A percentile compares a stretch with the other conserved stretches of the same genome.
Evolutionary conservation across 2,329 filamentous ascomycete species (phyloP).

Genomic region (Chaetomium globosum): DNA sequence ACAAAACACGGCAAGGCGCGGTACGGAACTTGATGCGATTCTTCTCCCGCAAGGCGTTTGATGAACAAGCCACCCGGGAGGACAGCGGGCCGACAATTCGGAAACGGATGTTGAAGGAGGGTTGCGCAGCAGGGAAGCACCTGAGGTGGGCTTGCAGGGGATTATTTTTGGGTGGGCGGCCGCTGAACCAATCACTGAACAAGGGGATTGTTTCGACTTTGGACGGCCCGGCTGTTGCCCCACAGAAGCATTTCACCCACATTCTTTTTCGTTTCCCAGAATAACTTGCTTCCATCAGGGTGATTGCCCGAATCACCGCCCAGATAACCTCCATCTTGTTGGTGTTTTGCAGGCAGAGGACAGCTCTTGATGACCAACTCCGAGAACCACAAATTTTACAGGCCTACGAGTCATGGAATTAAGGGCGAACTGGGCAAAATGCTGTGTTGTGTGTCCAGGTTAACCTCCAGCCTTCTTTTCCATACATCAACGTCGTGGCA

Average conservation of each 20-base stretch:
- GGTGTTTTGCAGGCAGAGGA: background rate
- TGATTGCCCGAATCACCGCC: background rate
- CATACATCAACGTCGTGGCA: background rate
- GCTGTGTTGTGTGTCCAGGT: background rate
- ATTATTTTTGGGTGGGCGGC: conserved; percentile 2
- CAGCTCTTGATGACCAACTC: background rate
- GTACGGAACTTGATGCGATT: no score
- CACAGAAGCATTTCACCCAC: conserved; percentile 6
- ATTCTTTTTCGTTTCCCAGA: conserved; percentile 5
- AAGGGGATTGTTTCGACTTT: background rate
- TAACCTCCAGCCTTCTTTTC: background rate
- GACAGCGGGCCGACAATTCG: conserved; percentile 12
- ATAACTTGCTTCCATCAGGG: background rate
- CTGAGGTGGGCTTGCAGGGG: background rate
- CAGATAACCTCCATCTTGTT: background rate
- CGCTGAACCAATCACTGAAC: background rate
- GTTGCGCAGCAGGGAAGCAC: background rate
- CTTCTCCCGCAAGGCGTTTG: background rate
- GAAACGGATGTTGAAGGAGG: conserved; percentile 4
- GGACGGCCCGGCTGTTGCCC: background rate
- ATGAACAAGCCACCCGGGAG: conserved; percentile 17
- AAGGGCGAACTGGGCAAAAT: background rate
- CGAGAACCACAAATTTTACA: no score
- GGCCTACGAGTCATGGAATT: background rate
- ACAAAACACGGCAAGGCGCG: background rate